phyloP scores from a whole-genome alignment of 371 early-diverging fungal species.

The Ordospora pajunii region DNA sequence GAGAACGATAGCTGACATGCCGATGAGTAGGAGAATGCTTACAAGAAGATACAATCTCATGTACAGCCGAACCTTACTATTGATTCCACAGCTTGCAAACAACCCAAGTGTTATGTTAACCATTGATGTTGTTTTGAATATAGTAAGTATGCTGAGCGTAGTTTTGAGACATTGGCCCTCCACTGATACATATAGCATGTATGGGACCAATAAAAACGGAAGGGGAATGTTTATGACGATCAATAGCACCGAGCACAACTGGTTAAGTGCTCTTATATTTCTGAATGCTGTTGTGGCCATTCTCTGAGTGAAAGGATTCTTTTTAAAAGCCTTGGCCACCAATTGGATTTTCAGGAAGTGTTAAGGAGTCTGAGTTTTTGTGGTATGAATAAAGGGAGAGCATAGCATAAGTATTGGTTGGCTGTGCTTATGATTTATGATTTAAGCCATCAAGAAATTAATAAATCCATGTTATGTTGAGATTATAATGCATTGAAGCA shows the following conservation, averaged over 20 bases:
- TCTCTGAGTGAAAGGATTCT: not conserved
- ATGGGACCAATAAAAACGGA: conserved; percentile 6
- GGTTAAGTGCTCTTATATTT: conserved; percentile 21
- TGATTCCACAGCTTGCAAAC: conserved; percentile 34
- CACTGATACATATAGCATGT: not conserved
- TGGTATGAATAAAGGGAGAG: no score
- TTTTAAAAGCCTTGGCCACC: not conserved
- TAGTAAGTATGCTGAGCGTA: not conserved
- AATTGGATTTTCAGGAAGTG: not conserved
- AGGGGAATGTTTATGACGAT: conserved; percentile 27
- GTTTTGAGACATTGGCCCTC: conserved; percentile 11
- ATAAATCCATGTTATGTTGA: no score
- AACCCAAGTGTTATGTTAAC: conserved; percentile 32
- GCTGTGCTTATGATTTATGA: no score
- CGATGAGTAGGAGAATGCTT: not conserved
- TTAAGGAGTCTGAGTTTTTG: not conserved
- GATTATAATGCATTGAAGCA: no score
- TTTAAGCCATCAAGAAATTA: no score
- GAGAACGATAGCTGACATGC: not conserved
- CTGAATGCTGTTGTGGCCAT: conserved; percentile 34
- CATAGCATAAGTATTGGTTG: no score
- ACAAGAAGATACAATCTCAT: conserved; percentile 27
- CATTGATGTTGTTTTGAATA: conserved; percentile 18
- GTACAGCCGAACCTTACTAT: conserved; percentile 28
- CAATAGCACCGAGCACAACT: conserved; percentile 9